Percentiles rank a stretch among this genome's conserved stretches.
Conservation (phyloP, 2,329 filamentous ascomycete genomes). For the Triangularia verruculosa region DNA sequence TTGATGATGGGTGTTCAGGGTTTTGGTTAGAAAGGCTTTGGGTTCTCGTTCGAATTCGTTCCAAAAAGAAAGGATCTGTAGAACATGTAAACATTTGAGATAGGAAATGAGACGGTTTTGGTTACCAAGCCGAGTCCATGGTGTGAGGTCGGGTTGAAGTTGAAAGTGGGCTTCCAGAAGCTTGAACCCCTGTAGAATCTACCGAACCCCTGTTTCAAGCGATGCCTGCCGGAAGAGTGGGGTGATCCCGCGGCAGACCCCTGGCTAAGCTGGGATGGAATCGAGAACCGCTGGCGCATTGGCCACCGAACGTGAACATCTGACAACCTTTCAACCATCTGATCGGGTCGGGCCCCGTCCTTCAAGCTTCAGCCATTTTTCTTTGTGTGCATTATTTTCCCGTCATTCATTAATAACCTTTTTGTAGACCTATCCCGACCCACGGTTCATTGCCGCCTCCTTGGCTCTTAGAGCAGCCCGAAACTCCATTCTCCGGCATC, state of each 20-base stretch:
- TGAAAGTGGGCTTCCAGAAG: neutral
- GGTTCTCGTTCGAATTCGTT: neutral
- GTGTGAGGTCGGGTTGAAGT: neutral
- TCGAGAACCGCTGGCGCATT: slow-evolving; percentile 5
- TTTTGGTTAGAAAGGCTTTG: neutral
- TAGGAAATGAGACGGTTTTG: neutral
- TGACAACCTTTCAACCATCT: slow-evolving; percentile 6
- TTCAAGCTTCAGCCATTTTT: neutral
- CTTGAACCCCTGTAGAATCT: neutral
- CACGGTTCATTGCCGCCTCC: neutral
- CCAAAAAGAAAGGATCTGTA: neutral
- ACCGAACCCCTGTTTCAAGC: neutral
- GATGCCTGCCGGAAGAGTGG: neutral
- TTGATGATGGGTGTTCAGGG: neutral
- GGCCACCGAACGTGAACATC: neutral
- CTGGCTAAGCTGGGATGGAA: slow-evolving; percentile 3
- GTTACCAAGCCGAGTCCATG: too few species aligned
- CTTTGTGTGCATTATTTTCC: neutral
- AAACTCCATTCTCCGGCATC: neutral
- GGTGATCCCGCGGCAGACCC: neutral
- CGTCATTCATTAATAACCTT: neutral
- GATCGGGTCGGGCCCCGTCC: neutral
- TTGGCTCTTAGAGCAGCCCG: neutral
- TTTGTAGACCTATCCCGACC: neutral
- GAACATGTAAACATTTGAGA: neutral